Evolutionary conservation across 495 filamentous ascomycete species (phyloP).

Genomic region (Aspergillus indologenus): DNA sequence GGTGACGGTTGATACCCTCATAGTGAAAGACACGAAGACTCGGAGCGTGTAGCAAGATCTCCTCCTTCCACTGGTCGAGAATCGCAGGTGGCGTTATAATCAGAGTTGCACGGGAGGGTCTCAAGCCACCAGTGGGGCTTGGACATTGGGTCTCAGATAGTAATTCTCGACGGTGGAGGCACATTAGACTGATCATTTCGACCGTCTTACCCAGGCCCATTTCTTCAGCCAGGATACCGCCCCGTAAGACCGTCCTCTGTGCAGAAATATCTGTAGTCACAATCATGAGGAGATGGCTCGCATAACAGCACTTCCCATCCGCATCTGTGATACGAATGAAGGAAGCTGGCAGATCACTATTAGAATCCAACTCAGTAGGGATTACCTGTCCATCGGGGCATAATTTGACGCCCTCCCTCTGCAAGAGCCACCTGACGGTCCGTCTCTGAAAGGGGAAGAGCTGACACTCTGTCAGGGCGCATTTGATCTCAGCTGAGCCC

Average conservation of each 20-base stretch:
- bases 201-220: constrained; percentile 97
- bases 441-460: constrained; percentile 72
- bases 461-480: constrained; percentile 42
- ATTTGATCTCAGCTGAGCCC: constrained; percentile 40
- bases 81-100: constrained; percentile 85
- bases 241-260: constrained; percentile 35
- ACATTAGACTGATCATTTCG: constrained; percentile 77
- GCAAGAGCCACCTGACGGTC: constrained; percentile 67
- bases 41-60: constrained; percentile 68
- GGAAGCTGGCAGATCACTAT: constrained; percentile 28
- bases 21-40: constrained; percentile 53
- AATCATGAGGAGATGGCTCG: constrained; percentile 64
- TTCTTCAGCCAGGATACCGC: constrained; percentile 82
- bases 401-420: constrained; percentile 52
- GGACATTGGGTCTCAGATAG: constrained; percentile 14
- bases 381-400: constrained; percentile 29
- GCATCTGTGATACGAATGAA: constrained; percentile 43
- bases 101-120: constrained; percentile 61
- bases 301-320: constrained; percentile 50
- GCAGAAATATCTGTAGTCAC: constrained; percentile 50
- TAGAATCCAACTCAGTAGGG: constrained; percentile 13
- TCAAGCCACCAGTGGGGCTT: constrained; percentile 29
- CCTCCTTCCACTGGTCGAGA: constrained; percentile 81
- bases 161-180: constrained; percentile 50
- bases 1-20: constrained; percentile 44